These are phyloP conservation scores for Pythium rhizo-oryzae DNA, from an alignment of 352 stramenopile genomes.

Conservation along the genomic window DNA sequence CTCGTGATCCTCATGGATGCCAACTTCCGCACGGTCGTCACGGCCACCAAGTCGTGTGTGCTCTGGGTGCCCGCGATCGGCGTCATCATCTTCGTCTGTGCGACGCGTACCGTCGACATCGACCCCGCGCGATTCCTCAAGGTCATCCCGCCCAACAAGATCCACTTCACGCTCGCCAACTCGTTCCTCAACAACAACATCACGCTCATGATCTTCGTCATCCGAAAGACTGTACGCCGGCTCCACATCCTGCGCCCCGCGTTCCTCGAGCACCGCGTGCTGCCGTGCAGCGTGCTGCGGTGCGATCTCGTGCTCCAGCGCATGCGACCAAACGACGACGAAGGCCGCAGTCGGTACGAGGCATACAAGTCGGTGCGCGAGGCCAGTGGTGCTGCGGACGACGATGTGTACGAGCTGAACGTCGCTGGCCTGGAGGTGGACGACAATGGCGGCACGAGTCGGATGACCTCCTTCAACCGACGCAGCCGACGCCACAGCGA, in stretches of 20 bases:
- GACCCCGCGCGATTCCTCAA: constrained; percentile 10
- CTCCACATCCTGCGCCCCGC: constrained; percentile 1
- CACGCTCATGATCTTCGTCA: constrained; percentile 29
- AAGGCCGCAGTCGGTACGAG: constrained; percentile 15
- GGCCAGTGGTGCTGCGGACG: background rate
- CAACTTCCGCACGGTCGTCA: constrained; percentile 27
- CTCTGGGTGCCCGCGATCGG: constrained; percentile 15
- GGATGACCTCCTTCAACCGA: background rate
- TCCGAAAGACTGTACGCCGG: constrained; percentile 9
- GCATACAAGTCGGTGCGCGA: constrained; percentile 12
- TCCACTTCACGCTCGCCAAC: constrained; percentile 28
- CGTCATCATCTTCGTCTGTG: constrained; percentile 14
- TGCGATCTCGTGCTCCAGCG: constrained; percentile 24
- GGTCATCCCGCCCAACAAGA: constrained; percentile 20
- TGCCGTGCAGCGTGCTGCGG: constrained; percentile 14
- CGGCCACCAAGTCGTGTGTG: constrained; percentile 6
- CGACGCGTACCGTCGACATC: constrained; percentile 16
- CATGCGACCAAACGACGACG: constrained; percentile 9
- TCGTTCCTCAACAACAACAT: constrained; percentile 28
- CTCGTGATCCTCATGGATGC: constrained; percentile 26
- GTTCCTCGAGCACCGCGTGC: constrained; percentile 10
- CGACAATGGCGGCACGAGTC: background rate
- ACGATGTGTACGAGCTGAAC: constrained; percentile 12
- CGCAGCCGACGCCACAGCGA: background rate
- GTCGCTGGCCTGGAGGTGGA: background rate